Conservation (phyloP, 306 rosid genomes). For the Cucurbita maxima region DNA sequence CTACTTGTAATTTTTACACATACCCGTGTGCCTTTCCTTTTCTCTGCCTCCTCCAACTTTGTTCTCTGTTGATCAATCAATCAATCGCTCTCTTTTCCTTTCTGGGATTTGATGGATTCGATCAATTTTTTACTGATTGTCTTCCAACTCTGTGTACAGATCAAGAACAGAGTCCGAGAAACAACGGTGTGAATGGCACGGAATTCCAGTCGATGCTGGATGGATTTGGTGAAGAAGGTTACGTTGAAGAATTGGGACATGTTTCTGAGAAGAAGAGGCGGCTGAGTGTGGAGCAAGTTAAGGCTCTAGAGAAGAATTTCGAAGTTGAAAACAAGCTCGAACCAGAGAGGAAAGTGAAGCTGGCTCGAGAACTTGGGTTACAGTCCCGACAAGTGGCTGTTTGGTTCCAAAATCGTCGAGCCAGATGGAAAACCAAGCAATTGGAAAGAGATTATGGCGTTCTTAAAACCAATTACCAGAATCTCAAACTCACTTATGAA, state of each 20-base stretch:
- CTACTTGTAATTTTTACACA: neutral
- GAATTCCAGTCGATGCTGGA: slow-evolving; percentile 61
- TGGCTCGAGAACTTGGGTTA: slow-evolving; percentile 79
- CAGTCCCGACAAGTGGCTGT: slow-evolving; percentile 94
- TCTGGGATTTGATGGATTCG: neutral
- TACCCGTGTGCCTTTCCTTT: neutral
- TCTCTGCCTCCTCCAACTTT: neutral
- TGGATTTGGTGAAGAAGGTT: slow-evolving; percentile 77
- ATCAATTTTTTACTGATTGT: neutral
- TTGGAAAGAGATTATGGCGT: slow-evolving; percentile 77
- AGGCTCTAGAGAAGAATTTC: slow-evolving; percentile 89
- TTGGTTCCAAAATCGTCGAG: slow-evolving; percentile 98
- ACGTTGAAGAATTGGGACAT: slow-evolving; percentile 36
- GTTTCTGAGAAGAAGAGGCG: slow-evolving; percentile 76
- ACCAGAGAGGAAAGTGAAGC: slow-evolving; percentile 76
- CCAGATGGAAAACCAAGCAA: slow-evolving; percentile 96
- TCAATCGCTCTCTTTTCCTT: neutral
- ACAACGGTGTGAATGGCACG: slow-evolving; percentile 23
- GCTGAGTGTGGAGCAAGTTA: slow-evolving; percentile 69
- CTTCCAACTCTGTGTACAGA: slow-evolving; percentile 7
- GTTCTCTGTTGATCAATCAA: neutral
- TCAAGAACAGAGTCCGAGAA: slow-evolving; percentile 11
- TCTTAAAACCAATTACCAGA: slow-evolving; percentile 52
- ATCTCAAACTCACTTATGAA: slow-evolving; percentile 43
- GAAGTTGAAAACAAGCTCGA: slow-evolving; percentile 96